Base-by-base conservation (phyloP, 495 filamentous ascomycete genomes). In the Pyrenula massariospora region DNA sequence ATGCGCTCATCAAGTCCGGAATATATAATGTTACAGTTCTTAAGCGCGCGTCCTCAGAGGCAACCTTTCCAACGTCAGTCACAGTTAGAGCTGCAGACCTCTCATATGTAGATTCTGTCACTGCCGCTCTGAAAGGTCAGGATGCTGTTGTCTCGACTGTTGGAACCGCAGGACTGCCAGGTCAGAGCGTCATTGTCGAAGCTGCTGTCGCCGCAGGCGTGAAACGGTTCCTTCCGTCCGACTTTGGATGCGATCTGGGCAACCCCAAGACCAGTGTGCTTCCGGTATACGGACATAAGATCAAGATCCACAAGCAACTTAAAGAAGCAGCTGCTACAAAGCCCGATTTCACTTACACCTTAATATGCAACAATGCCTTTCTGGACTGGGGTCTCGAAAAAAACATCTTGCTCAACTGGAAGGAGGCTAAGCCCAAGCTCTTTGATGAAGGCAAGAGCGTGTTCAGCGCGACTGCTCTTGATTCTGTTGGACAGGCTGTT, bases 281-380 rank as follows among this genome's bases (percentile, higher is more conserved):
- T 3, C 65, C 68, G 1, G 54, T 76, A 47, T 59, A 76, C 15
- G 63, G 54, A 2, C 62, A 60, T 2, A 78, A 81, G 62, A 63
- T 73, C 19, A 59, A 63, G 21, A 54, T 69, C 5, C 64, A n/a
- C n/a, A n/a, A n/a, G n/a, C n/a, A n/a, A n/a, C n/a, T n/a, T n/a
- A n/a, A n/a, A n/a, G n/a, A n/a, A n/a, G n/a, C n/a, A n/a, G n/a
- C n/a, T n/a, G n/a, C n/a, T n/a, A n/a, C n/a, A n/a, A n/a, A n/a
- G n/a, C n/a, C n/a, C n/a, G n/a, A n/a, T n/a, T 73, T 85, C 36
- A 74, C 65, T 0, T 85, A 77, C 70, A 82, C 74, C 0, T 65
- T 70, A 0, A 49, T 84, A 12, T 67, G 71, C 2, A 80, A 60
- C 24, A 80, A 81, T 0, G 57, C 64, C 1, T 81, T 80, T 59